phyloP scores from a whole-genome alignment of 768 basidiomycete species.

The Mycena indigotica region DNA sequence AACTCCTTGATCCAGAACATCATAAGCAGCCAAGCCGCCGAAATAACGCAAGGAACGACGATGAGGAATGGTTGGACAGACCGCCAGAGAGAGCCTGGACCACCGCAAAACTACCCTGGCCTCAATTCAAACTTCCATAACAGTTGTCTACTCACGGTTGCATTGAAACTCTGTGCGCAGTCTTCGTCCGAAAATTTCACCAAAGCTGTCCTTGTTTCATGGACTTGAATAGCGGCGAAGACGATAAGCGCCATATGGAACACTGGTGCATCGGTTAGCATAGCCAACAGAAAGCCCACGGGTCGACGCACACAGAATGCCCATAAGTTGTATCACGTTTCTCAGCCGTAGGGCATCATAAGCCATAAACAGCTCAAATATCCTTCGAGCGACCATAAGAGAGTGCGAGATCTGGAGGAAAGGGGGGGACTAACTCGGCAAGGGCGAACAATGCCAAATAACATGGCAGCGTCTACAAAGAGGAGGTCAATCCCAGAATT shows the following conservation, averaged over 20 bases:
- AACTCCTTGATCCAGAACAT: conserved; percentile 70
- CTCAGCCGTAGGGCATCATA: conserved; percentile 80
- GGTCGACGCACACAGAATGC: conserved; percentile 61
- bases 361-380: conserved; percentile 81
- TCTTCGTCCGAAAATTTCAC: conserved; percentile 31
- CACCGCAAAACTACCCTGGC: conserved; percentile 56
- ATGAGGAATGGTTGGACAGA: conserved; percentile 69
- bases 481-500: conserved; percentile 17
- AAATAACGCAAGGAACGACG: conserved; percentile 71
- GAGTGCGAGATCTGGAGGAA: conserved; percentile 1
- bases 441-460: conserved; percentile 83
- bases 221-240: conserved; percentile 74
- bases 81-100: conserved; percentile 58
- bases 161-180: conserved; percentile 38
- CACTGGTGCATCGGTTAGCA: conserved; percentile 38
- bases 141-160: conserved; percentile 41
- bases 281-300: not conserved
- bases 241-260: conserved; percentile 78
- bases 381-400: conserved; percentile 39
- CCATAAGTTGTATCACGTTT: conserved; percentile 77
- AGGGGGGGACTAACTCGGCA: conserved; percentile 60
- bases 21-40: conserved; percentile 64
- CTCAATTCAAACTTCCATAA: too few species aligned
- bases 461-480: conserved; percentile 70
- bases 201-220: conserved; percentile 69